Base-by-base conservation (phyloP, 108 stramenopile genomes). In the Aureococcus anophagefferens region DNA sequence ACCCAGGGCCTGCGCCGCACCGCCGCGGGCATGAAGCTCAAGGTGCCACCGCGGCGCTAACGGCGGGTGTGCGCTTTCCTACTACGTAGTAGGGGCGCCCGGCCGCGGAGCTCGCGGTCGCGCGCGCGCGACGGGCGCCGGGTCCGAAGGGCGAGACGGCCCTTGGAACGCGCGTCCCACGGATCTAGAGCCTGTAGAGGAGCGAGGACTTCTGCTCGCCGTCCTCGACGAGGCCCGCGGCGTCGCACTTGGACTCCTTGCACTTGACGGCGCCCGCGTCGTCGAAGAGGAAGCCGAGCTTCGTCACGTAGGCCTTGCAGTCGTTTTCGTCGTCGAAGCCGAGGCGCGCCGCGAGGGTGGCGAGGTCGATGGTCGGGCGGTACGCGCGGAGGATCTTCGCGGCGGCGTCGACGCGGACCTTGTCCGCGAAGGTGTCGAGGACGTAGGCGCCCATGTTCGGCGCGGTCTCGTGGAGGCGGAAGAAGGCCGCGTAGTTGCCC, bases 81-180 rank as follows among this genome's bases (percentile, higher is more conserved):
- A n/a, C n/a, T n/a, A n/a, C n/a, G n/a, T n/a, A n/a, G n/a, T n/a
- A n/a, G n/a, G n/a, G n/a, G n/a, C n/a, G n/a, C n/a, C n/a, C n/a
- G n/a, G 93, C 88, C 28, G 91, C 91, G 74, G 96, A 98, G 29
- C 87, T 83, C 13, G 92, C 89, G n/a, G n/a, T n/a, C n/a, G n/a
- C n/a, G n/a, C n/a, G n/a, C n/a, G n/a, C n/a, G n/a, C n/a, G n/a
- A n/a, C n/a, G n/a, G n/a, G n/a, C n/a, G n/a, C n/a, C n/a, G n/a
- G n/a, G n/a, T n/a, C n/a, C n/a, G n/a, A n/a, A n/a, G n/a, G n/a
- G n/a, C n/a, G n/a, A n/a, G n/a, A n/a, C n/a, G n/a, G n/a, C n/a
- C n/a, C n/a, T n/a, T n/a, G n/a, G n/a, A n/a, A n/a, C n/a, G n/a
- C n/a, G n/a, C n/a, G n/a, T n/a, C n/a, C n/a, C n/a, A n/a, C n/a